A percentile compares a stretch with the other conserved stretches of the same genome.
These are phyloP conservation scores for Penicillium sclerotigenum DNA, from an alignment of 2,329 filamentous ascomycete genomes.

Conservation along the genomic window DNA sequence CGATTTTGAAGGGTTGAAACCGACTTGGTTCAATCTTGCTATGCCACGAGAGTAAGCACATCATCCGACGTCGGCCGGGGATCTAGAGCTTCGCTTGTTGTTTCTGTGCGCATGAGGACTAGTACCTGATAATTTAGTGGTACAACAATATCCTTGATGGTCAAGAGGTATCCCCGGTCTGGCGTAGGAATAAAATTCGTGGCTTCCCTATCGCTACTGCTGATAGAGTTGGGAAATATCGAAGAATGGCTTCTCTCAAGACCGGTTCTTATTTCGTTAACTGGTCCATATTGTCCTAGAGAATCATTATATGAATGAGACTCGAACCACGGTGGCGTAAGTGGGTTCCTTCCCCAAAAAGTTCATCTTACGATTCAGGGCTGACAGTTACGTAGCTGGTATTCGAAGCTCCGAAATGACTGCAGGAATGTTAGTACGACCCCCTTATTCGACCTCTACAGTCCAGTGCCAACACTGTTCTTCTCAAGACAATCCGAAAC, in stretches of 20 bases:
- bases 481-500: neutral
- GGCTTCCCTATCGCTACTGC: neutral
- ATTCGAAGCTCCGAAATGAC: neutral
- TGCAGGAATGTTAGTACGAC: neutral
- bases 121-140: neutral
- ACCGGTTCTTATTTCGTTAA: neutral
- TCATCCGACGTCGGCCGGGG: neutral
- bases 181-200: neutral
- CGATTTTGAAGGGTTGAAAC: too few relatives aligned
- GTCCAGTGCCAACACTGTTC: neutral
- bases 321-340: neutral
- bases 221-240: neutral
- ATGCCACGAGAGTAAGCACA: too few relatives aligned
- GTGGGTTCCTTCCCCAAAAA: neutral
- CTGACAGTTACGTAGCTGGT: neutral
- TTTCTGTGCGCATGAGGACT: neutral
- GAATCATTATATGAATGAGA: neutral
- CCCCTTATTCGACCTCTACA: slow-evolving; percentile 1
- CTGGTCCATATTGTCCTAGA: neutral
- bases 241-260: neutral
- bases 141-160: neutral
- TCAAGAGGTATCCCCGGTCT: neutral
- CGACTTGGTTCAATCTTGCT: too few relatives aligned
- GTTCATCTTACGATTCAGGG: neutral
- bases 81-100: neutral